Percentiles rank a stretch among this genome's conserved stretches.
Conservation (phyloP, 805 yeast species). For the Kluyveromyces wickerhamii region DNA sequence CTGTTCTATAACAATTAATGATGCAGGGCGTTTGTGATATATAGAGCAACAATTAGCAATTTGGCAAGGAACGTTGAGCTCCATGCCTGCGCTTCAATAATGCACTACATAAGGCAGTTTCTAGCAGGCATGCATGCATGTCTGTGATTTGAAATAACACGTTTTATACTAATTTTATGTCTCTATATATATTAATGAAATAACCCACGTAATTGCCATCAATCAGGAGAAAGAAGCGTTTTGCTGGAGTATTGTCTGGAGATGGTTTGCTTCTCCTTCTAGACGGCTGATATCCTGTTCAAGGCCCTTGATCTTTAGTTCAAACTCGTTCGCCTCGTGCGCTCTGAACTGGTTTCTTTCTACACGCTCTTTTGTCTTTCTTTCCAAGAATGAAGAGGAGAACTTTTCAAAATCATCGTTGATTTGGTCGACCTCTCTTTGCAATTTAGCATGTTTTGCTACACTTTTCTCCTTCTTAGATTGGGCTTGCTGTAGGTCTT, state of each 20-base stretch:
- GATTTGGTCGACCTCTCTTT: conserved; percentile 20
- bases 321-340: conserved; percentile 24
- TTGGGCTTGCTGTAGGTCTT: conserved; percentile 17
- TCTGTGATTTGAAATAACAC: too few species aligned
- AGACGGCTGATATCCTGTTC: conserved; percentile 29
- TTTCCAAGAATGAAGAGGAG: conserved; percentile 16
- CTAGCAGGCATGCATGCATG: too few species aligned
- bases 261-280: conserved; percentile 16
- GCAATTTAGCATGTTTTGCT: conserved; percentile 18
- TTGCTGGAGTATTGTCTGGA: background rate
- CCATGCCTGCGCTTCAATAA: too few species aligned
- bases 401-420: conserved; percentile 18
- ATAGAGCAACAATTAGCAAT: too few species aligned
- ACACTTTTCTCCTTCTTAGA: conserved; percentile 18
- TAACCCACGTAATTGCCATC: too few species aligned
- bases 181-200: too few species aligned
- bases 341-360: conserved; percentile 19
- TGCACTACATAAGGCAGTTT: too few species aligned
- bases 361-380: conserved; percentile 17
- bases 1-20: too few species aligned
- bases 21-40: too few species aligned
- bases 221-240: too few species aligned
- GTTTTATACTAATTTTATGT: too few species aligned
- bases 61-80: too few species aligned
- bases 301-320: conserved; percentile 25